Evolutionary conservation across 2,329 filamentous ascomycete species (phyloP).

Genomic region (Beauveria caledonica): DNA sequence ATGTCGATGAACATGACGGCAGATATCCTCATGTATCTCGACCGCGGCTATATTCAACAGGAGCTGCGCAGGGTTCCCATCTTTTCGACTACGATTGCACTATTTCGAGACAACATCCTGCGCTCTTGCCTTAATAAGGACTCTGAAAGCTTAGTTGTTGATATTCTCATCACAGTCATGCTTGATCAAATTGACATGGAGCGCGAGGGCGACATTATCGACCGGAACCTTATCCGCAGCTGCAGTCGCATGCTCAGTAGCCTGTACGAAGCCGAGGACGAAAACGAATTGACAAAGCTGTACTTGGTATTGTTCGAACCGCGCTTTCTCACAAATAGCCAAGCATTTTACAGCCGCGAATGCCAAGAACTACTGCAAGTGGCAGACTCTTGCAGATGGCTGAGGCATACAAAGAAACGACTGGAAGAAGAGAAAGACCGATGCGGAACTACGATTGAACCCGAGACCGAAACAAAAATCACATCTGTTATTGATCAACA

Average conservation of each 20-base stretch:
- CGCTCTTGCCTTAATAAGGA: constrained; percentile 44
- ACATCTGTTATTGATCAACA: constrained; percentile 70
- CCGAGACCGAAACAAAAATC: constrained; percentile 64
- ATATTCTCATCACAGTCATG: constrained; percentile 72
- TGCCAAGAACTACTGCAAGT: constrained; percentile 66
- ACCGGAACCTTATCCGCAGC: constrained; percentile 71
- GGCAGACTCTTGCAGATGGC: constrained; percentile 74
- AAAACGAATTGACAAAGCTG: constrained; percentile 69
- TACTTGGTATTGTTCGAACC: constrained; percentile 80
- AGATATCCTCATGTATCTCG: constrained; percentile 96
- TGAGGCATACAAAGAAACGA: constrained; percentile 64
- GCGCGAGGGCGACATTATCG: constrained; percentile 79
- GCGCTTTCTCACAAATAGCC: constrained; percentile 63
- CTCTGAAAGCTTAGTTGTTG: constrained; percentile 49
- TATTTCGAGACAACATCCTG: constrained; percentile 83
- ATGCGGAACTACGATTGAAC: constrained; percentile 73
- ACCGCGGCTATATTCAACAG: constrained; percentile 65
- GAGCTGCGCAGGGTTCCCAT: constrained; percentile 68
- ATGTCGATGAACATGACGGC: constrained; percentile 94
- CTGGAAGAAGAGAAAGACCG: constrained; percentile 75
- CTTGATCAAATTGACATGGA: constrained; percentile 92
- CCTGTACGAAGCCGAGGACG: constrained; percentile 73
- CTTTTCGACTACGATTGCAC: constrained; percentile 73
- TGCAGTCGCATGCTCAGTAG: constrained; percentile 85
- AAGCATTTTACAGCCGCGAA: constrained; percentile 66